phyloP scores from a whole-genome alignment of 441 rosid species.

The Gossypium lobatum region DNA sequence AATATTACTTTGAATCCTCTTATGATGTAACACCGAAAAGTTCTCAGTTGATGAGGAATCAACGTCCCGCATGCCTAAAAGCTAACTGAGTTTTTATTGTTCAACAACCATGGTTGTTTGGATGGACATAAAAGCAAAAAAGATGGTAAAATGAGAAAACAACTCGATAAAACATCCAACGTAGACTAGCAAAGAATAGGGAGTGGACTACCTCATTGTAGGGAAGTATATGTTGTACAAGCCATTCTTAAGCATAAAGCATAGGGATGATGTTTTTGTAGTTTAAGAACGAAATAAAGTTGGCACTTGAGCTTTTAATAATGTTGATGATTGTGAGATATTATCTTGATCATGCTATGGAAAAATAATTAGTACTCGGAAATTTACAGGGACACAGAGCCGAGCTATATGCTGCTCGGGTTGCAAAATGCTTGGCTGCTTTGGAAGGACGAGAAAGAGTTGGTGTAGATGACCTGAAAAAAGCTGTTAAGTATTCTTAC shows the following conservation, averaged over 20 bases:
- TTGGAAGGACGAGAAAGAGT: slow-evolving; percentile 96
- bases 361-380: neutral
- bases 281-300: neutral
- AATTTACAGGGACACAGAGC: slow-evolving; percentile 90
- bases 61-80: no score
- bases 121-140: neutral
- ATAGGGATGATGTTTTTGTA: neutral
- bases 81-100: no score
- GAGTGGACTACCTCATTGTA: neutral
- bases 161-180: neutral
- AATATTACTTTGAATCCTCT: neutral
- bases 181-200: neutral
- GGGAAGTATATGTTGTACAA: neutral
- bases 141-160: neutral
- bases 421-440: slow-evolving; percentile 96
- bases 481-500: slow-evolving; percentile 71
- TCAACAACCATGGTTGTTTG: no score
- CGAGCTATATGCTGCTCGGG: slow-evolving; percentile 90
- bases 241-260: neutral
- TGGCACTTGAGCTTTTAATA: neutral
- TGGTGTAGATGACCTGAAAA: slow-evolving; percentile 87
- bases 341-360: neutral
- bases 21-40: no score
- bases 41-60: no score
- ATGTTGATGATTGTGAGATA: neutral